phyloP scores from a whole-genome alignment of 108 stramenopile genomes.

The Pseudonitzschia pungens region DNA sequence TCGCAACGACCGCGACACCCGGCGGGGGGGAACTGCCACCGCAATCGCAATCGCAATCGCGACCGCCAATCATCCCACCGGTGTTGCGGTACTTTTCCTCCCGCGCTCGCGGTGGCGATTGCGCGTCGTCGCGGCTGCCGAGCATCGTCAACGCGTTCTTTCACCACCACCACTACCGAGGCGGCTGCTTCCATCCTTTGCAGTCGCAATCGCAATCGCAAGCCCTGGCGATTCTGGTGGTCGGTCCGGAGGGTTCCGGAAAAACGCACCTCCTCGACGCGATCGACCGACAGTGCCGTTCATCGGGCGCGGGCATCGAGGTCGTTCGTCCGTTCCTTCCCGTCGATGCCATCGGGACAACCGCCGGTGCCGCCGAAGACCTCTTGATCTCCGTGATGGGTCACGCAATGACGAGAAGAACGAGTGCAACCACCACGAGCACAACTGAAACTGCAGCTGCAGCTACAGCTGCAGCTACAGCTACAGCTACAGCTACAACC shows the following conservation, averaged over 20 bases:
- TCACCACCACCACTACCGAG: neutral
- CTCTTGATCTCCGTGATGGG: slow-evolving; percentile 55
- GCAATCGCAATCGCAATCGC: too few species aligned
- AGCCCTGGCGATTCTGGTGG: slow-evolving; percentile 36
- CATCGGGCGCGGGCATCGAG: neutral
- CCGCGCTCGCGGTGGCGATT: neutral
- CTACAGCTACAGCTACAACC: too few species aligned
- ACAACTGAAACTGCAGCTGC: too few species aligned
- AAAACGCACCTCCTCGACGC: slow-evolving; percentile 70
- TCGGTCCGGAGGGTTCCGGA: slow-evolving; percentile 71
- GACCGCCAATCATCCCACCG: neutral
- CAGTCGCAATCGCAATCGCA: neutral
- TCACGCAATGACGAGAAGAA: slow-evolving; percentile 32
- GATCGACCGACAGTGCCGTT: slow-evolving; percentile 28
- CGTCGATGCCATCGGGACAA: slow-evolving; percentile 48
- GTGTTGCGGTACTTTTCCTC: neutral
- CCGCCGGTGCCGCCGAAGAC: slow-evolving; percentile 72
- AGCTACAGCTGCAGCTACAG: too few species aligned
- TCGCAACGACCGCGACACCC: too few species aligned
- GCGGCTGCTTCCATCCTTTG: too few species aligned
- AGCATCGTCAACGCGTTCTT: slow-evolving; percentile 8
- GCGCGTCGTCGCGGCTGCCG: slow-evolving; percentile 1
- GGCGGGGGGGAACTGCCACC: too few species aligned
- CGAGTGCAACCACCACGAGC: too few species aligned
- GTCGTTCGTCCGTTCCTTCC: slow-evolving; percentile 60